Evolutionary conservation across 2,329 filamentous ascomycete genomes (phyloP).

Genomic region (Phyllachora maydis): DNA sequence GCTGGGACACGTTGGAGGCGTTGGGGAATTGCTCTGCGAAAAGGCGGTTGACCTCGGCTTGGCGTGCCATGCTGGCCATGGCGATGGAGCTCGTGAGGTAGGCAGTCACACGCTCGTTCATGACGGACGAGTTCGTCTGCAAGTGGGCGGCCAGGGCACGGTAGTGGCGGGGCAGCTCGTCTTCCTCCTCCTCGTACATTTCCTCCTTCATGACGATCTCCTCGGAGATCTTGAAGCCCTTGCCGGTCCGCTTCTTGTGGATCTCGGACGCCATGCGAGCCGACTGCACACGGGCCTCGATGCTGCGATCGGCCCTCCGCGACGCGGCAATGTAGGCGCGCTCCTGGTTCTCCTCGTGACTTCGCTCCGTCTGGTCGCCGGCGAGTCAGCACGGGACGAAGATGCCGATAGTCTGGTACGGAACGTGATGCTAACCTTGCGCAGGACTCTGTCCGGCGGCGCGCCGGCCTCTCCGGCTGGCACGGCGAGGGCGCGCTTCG

Average conservation of each 20-base stretch:
- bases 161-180: constrained; percentile 51
- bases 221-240: constrained; percentile 61
- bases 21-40: constrained; percentile 25
- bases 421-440: too few relatives aligned
- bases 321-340: constrained; percentile 87
- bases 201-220: constrained; percentile 79
- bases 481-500: too few relatives aligned
- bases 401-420: too few relatives aligned
- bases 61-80: constrained; percentile 19
- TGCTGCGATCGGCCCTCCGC: constrained; percentile 61
- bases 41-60: constrained; percentile 22
- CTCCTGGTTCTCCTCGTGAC: constrained; percentile 67
- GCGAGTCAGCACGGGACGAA: too few relatives aligned
- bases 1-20: constrained; percentile 11
- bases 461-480: too few relatives aligned
- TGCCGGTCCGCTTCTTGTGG: constrained; percentile 72
- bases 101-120: constrained; percentile 37
- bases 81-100: constrained; percentile 20
- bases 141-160: constrained; percentile 37
- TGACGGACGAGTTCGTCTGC: constrained; percentile 34
- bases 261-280: constrained; percentile 77
- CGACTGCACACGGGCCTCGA: constrained; percentile 77
- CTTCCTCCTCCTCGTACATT: constrained; percentile 92
- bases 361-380: constrained; percentile 57
- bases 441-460: too few relatives aligned